phyloP scores from a whole-genome alignment of 345 rosid genomes.

The Lenwebbia sp. region DNA sequence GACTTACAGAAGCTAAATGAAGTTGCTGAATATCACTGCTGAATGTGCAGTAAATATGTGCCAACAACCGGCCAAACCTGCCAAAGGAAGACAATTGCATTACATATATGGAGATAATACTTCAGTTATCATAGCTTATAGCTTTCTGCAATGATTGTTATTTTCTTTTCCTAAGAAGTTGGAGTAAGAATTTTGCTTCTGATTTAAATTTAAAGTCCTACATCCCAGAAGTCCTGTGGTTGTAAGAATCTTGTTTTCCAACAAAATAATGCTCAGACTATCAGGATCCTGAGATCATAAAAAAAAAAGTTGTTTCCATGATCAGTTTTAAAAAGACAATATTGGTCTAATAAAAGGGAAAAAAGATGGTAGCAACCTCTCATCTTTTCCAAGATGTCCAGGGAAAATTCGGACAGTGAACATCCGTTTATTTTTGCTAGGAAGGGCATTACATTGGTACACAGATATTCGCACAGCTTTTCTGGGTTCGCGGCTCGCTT shows the following conservation, averaged over 20 bases:
- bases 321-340: background rate
- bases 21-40: background rate
- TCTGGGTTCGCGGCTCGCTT: conserved; percentile 75
- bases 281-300: background rate
- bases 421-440: conserved; percentile 11
- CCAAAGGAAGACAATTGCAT: background rate
- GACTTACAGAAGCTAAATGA: background rate
- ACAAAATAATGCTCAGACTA: background rate
- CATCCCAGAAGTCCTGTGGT: background rate
- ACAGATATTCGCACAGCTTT: conserved; percentile 46
- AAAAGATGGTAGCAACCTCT: background rate
- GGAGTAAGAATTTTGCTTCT: background rate
- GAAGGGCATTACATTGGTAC: conserved; percentile 34
- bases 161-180: background rate
- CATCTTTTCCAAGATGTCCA: background rate
- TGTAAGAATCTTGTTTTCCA: background rate
- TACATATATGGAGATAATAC: background rate
- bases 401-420: background rate
- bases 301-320: background rate
- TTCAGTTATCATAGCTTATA: background rate
- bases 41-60: too few species aligned
- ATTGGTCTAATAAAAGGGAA: background rate
- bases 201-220: background rate
- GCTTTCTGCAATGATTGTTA: background rate
- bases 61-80: background rate